These are phyloP conservation scores for Colletotrichum australisinense DNA, from an alignment of 2,329 filamentous ascomycete genomes.

Conservation along the genomic window DNA sequence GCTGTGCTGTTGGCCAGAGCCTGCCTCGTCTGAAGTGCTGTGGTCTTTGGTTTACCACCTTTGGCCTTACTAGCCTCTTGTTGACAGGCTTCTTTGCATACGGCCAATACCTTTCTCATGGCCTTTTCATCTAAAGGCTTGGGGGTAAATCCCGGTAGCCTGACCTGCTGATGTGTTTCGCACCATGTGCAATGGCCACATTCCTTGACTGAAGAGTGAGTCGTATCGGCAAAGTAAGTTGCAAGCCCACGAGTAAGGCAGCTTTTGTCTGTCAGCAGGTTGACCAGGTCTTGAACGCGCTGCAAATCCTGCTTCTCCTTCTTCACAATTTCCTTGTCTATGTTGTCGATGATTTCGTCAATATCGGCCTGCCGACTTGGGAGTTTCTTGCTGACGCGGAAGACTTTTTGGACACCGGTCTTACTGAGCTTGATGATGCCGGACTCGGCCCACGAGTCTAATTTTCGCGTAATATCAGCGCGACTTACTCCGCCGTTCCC, in stretches of 20 bases:
- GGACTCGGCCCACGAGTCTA: slow-evolving; percentile 64
- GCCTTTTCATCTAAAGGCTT: slow-evolving; percentile 50
- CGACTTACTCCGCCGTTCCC: slow-evolving; percentile 49
- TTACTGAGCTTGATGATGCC: slow-evolving; percentile 62
- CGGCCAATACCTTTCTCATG: slow-evolving; percentile 56
- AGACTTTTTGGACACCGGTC: slow-evolving; percentile 64
- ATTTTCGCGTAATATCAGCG: slow-evolving; percentile 61
- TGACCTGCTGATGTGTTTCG: slow-evolving; percentile 49
- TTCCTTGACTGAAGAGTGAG: slow-evolving; percentile 53
- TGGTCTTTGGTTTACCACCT: background rate
- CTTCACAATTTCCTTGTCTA: slow-evolving; percentile 61
- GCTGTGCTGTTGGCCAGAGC: slow-evolving; percentile 42
- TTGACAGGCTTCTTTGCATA: slow-evolving; percentile 41
- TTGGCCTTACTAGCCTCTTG: slow-evolving; percentile 2
- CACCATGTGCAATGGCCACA: slow-evolving; percentile 69
- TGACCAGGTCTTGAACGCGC: slow-evolving; percentile 60
- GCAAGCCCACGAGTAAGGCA: slow-evolving; percentile 67
- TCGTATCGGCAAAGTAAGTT: slow-evolving; percentile 66
- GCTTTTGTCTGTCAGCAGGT: slow-evolving; percentile 61
- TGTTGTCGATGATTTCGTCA: slow-evolving; percentile 54
- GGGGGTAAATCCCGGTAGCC: slow-evolving; percentile 51
- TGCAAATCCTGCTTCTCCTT: slow-evolving; percentile 65
- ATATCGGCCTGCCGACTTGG: slow-evolving; percentile 56
- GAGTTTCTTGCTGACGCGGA: slow-evolving; percentile 59
- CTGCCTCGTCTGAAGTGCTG: background rate